Percentiles rank a stretch among this genome's conserved stretches.
Evolutionary conservation across 1,284 basidiomycete species (phyloP).

Genomic region (Pyrrhoderma noxium): DNA sequence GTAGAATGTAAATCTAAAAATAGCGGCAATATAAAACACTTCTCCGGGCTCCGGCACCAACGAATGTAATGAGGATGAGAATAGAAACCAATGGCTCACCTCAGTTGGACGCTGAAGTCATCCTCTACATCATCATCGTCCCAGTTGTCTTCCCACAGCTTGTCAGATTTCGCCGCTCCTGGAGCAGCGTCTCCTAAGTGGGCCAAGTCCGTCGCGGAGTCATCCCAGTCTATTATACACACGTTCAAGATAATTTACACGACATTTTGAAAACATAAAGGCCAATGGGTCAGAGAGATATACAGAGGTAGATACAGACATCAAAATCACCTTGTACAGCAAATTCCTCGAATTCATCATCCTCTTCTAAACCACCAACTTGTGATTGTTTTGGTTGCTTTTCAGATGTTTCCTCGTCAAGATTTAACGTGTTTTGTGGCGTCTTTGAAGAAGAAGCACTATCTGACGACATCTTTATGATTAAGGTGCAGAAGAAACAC

Average conservation of each 20-base stretch:
- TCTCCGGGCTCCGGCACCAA: not conserved
- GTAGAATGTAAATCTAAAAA: too few species aligned
- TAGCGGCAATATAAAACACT: not conserved
- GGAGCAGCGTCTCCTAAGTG: slow-evolving; percentile 67
- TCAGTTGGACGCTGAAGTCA: slow-evolving; percentile 91
- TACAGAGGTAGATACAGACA: not conserved
- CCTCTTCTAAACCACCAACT: slow-evolving; percentile 73
- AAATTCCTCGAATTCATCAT: slow-evolving; percentile 83
- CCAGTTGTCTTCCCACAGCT: slow-evolving; percentile 99
- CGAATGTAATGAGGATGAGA: not conserved
- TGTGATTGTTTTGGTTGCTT: slow-evolving; percentile 33
- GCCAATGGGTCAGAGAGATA: not conserved
- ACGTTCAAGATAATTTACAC: not conserved
- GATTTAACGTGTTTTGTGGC: slow-evolving; percentile 6
- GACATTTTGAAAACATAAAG: not conserved
- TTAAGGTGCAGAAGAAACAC: not conserved
- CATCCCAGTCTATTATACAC: slow-evolving; percentile 79
- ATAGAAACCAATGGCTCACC: too few species aligned
- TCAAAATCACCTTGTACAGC: slow-evolving; percentile 49
- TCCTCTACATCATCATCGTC: slow-evolving; percentile 99
- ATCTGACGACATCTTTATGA: slow-evolving; percentile 8
- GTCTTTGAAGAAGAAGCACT: slow-evolving; percentile 15
- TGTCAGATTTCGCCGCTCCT: slow-evolving; percentile 68
- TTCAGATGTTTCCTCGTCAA: slow-evolving; percentile 14
- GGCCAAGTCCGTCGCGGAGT: slow-evolving; percentile 73